Base-by-base conservation (phyloP, 2,329 filamentous ascomycete species). In the Nemania serpens region DNA sequence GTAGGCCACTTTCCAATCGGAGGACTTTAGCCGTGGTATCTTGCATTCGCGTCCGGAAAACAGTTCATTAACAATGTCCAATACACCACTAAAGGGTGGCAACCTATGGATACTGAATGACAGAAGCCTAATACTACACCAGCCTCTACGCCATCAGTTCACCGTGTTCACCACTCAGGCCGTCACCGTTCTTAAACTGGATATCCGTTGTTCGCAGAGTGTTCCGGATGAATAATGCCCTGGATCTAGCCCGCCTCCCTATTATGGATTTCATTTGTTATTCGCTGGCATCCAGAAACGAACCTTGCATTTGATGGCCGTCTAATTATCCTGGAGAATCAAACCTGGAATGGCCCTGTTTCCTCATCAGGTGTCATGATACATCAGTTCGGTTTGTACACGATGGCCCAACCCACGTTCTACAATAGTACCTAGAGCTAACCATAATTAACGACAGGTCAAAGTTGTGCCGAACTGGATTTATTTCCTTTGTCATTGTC, bases 391-490 rank as follows among this genome's bases (percentile, higher is more conserved):
- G 75, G 78, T 80, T 66, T 78, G 78, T 79, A 72, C 70, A 68
- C 55, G 63, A 64, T 69, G 66, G 64, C 70, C 65, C 69, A 49
- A 47, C 58, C 58, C 43, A 15, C 45, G 18, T 33, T 53, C 50
- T 49, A 46, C 52, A 49, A 64, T 63, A 43, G 47, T 58, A 49
- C 52, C 57, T 55, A 59, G 58, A 59, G 53, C 77, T 80, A 76
- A 79, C 71, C 70, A 64, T 41, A 57, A 29, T 62, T 55, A 42
- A 43, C 18, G 62, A 67, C 71, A 85, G 82, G 76, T 80, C 83
- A 85, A 84, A 85, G 83, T 82, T 86, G 84, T 81, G 70, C 75
- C 75, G 77, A 70, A 74, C 72, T 76, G 71, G 74, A 63, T 66
- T 56, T 52, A 63, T 71, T 70, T 73, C 70, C 62, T 74, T 73